Evolutionary conservation across 2,329 filamentous ascomycete species (phyloP).

Genomic region (Ceratocystis colombiana): DNA sequence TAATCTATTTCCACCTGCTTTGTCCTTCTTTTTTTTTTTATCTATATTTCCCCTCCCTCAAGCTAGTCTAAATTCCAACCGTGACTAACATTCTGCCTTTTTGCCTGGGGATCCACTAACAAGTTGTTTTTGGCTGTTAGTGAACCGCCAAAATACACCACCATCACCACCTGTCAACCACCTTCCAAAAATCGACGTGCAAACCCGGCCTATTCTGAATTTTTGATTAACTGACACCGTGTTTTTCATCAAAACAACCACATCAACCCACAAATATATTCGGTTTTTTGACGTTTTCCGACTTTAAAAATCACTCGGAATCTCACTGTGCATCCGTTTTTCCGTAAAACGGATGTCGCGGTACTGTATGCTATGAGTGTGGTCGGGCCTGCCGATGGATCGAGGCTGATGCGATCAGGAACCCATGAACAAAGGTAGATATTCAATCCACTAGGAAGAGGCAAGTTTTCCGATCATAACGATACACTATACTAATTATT

Average conservation of each 20-base stretch:
- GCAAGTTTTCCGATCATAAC: conserved; percentile 41
- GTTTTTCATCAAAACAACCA: conserved; percentile 24
- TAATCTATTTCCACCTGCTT: conserved; percentile 8
- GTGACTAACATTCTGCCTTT: conserved; percentile 4
- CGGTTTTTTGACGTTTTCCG: conserved; percentile 20
- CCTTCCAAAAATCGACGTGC: conserved; percentile 14
- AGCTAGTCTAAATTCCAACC: conserved; percentile 23
- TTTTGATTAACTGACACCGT: conserved; percentile 22
- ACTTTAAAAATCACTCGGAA: conserved; percentile 21
- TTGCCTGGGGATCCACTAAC: conserved; percentile 19
- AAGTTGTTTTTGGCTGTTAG: conserved; percentile 19
- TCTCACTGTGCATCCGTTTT: conserved; percentile 45
- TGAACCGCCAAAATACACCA: conserved; percentile 24
- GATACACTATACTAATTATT: conserved; percentile 39
- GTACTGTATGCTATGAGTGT: conserved; percentile 60
- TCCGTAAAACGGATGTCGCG: conserved; percentile 58
- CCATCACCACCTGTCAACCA: conserved; percentile 20
- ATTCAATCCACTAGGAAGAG: conserved; percentile 38
- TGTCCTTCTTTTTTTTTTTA: conserved; percentile 14
- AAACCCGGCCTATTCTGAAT: conserved; percentile 14
- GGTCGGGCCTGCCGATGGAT: conserved; percentile 56
- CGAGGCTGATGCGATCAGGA: conserved; percentile 56
- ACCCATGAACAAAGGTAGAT: conserved; percentile 52
- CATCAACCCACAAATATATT: conserved; percentile 21
- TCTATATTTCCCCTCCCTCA: conserved; percentile 9